Evolutionary conservation across 2,329 filamentous ascomycete genomes (phyloP).

Genomic region (Colletotrichum sp.): DNA sequence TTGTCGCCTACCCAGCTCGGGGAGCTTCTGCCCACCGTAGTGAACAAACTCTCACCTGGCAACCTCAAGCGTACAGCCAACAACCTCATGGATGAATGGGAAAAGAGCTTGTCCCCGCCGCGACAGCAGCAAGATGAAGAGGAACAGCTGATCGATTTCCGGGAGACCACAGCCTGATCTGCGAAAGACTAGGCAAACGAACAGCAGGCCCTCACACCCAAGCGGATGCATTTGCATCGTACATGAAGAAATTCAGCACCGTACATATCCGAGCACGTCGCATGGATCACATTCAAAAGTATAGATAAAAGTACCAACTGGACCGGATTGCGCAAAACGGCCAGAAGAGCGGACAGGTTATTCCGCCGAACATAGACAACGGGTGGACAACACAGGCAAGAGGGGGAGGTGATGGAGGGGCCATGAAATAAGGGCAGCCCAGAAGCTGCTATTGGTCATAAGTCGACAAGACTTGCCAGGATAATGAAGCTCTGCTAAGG

Average conservation of each 20-base stretch:
- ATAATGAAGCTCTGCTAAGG: neutral
- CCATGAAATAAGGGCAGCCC: neutral
- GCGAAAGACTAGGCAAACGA: neutral
- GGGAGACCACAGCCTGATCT: constrained; percentile 17
- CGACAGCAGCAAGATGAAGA: constrained; percentile 15
- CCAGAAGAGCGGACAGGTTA: constrained; percentile 2
- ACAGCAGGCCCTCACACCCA: neutral
- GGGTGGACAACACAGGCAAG: neutral
- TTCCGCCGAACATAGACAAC: constrained; percentile 1
- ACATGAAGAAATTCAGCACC: neutral
- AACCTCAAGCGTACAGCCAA: constrained; percentile 85
- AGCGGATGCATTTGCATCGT: neutral
- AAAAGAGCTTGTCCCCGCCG: constrained; percentile 72
- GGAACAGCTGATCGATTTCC: constrained; percentile 17
- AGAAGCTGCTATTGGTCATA: neutral
- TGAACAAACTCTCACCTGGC: constrained; percentile 74
- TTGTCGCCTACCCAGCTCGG: constrained; percentile 50
- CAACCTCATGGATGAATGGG: constrained; percentile 89
- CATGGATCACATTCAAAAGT: neutral
- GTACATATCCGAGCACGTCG: neutral
- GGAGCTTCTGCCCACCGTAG: constrained; percentile 69
- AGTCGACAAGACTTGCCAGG: neutral
- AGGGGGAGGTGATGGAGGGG: neutral
- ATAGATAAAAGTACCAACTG: constrained; percentile 14
- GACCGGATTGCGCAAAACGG: constrained; percentile 2